Base-by-base conservation (phyloP, 2,329 filamentous ascomycete species). In the Aureobasidium namibiae region DNA sequence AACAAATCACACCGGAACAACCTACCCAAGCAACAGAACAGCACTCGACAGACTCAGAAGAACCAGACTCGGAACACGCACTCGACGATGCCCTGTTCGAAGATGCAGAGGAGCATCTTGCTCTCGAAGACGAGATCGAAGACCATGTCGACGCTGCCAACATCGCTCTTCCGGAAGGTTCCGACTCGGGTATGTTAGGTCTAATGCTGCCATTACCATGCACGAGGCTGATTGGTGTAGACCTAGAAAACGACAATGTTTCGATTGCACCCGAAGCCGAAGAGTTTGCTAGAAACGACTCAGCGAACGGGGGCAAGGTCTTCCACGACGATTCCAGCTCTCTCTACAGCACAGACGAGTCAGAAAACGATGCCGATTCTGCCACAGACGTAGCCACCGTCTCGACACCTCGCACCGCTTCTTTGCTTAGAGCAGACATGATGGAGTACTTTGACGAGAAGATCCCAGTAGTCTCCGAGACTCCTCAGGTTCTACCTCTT, bases 401-500 rank as follows among this genome's bases (percentile, higher is more conserved):
- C 24, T 57, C 54, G 4, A 57, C 54, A 7, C 42, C 54, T 21
- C 54, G 54, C 31, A 46, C 54, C 16, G 36, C 42, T 33, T 57
- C 54, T 23, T 46, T 57, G 54, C 21, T 45, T 26, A 48, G 42
- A 57, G 54, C 54, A 18, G 54, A 57, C 31, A 46, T 42, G 29
- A 39, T 48, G 29, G 46, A 56, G 26, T 59, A 52, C 23, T 44
- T 52, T 52, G 65, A 67, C 60, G 66, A 66, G 58, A 67, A 68
- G 59, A 65, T 67, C 38, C 63, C 63, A 13, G 66, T 67, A 14
- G 50, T 60, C 33, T 42, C 56, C 4, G 63, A 65, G n/a, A 59
- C 64, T 26, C 61, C 63, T 23, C 63, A 64, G 13, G 54, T 61
- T 39, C 14, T 39, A 21, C 33, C 41, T 23, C 59, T 52, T 44